These are phyloP conservation scores for Ophiostoma montium DNA, from an alignment of 2,329 filamentous ascomycete species.

Conservation along the genomic window DNA sequence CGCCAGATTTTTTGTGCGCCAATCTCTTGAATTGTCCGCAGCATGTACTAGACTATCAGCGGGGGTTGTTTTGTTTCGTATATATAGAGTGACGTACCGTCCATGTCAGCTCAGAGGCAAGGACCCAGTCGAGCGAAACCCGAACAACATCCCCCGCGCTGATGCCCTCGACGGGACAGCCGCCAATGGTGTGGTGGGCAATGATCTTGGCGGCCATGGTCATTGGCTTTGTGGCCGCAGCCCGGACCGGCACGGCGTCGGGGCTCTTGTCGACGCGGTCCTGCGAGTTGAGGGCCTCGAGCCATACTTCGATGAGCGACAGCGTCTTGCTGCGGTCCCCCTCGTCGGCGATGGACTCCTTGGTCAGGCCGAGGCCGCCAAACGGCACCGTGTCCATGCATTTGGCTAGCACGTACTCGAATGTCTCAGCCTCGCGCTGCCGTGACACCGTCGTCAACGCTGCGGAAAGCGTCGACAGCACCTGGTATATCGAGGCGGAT, in stretches of 20 bases:
- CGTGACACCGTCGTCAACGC: background rate
- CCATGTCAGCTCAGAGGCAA: background rate
- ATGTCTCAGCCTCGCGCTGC: background rate
- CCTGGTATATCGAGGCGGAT: background rate
- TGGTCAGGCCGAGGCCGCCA: background rate
- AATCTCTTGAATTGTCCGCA: too few species aligned
- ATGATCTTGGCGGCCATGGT: background rate
- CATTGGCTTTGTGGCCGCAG: slow-evolving; percentile 13
- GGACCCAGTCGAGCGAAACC: background rate
- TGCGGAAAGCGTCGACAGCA: background rate
- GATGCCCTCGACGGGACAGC: background rate
- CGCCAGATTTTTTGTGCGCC: slow-evolving; percentile 14
- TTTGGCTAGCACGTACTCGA: background rate
- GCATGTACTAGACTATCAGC: background rate
- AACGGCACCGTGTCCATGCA: background rate
- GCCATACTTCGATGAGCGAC: background rate
- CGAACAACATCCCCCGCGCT: background rate
- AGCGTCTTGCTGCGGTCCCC: background rate
- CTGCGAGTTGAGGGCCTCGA: background rate
- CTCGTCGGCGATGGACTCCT: background rate
- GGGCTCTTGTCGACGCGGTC: background rate
- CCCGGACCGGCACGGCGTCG: background rate
- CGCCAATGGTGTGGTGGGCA: background rate
- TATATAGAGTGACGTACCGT: background rate
- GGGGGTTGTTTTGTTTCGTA: slow-evolving; percentile 7